Conservation (phyloP, 208 protist species). For the Phytomonas sp. region DNA sequence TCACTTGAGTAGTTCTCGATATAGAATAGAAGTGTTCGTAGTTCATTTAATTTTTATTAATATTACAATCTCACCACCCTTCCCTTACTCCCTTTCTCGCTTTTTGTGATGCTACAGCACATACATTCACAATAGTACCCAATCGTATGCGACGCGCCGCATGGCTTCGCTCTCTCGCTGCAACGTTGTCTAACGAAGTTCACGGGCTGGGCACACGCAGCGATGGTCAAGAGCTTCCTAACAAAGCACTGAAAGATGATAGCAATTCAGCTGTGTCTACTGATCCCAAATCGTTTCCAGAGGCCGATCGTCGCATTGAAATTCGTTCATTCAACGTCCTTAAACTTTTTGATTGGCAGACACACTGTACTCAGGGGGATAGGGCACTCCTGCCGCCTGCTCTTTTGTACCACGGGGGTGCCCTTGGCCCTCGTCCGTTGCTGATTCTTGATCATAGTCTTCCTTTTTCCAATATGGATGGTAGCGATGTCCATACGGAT, state of each 20-base stretch:
- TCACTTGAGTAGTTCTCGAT: not conserved
- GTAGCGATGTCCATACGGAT: not conserved
- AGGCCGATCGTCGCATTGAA: not conserved
- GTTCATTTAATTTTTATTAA: slow-evolving; percentile 14
- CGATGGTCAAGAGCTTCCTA: not conserved
- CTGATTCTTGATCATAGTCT: slow-evolving; percentile 71
- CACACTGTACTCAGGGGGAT: slow-evolving; percentile 19
- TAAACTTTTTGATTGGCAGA: slow-evolving; percentile 33
- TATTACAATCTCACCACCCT: slow-evolving; percentile 1
- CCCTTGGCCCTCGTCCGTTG: slow-evolving; percentile 70
- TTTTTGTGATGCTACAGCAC: not conserved
- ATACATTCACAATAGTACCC: not conserved
- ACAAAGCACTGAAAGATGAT: not conserved
- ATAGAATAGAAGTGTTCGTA: slow-evolving; percentile 7
- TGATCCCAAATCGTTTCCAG: too few relatives aligned
- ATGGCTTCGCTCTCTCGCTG: not conserved
- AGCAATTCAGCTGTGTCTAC: too few relatives aligned
- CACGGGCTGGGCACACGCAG: not conserved
- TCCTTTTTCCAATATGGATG: not conserved
- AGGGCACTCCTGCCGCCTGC: slow-evolving; percentile 24
- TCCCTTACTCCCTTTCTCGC: slow-evolving; percentile 5
- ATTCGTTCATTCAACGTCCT: not conserved
- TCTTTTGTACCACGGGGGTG: slow-evolving; percentile 57
- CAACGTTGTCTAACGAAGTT: not conserved
- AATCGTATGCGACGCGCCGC: not conserved